Base-by-base conservation (phyloP, 768 basidiomycete genomes). In the Tephrocybe sp. region DNA sequence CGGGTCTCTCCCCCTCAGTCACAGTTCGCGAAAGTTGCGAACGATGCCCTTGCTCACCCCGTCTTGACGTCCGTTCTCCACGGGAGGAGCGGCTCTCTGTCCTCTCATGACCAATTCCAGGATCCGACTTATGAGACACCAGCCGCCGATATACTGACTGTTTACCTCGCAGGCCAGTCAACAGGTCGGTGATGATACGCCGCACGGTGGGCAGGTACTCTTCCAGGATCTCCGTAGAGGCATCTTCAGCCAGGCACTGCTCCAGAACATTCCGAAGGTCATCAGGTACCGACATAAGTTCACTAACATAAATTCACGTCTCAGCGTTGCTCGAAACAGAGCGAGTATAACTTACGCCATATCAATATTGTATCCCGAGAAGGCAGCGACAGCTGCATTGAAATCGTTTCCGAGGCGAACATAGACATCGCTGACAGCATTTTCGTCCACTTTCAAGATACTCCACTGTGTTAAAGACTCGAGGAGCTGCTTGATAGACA, bases 371-470 rank as follows among this genome's bases (percentile, higher is more conserved):
- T 86, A 92, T 11, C 79, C 73, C 2, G 80, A 79, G 64, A 99
- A 99, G 1, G 94, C 92, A 45, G 87, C 82, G 31, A 95, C 91
- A 9, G 94, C 94, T 13, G 83, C 81, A 63, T 98, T 98, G 75
- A 99, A 98, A 64, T 97, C 95, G 68, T 98, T 98, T 19, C 97
- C 97, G 19, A 99, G 76, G 47, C 85, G 83, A 46, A 99, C 97
- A 68, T 99, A 99, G 46, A 97, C 90, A 67, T 98, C 92, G 76
- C 94, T 97, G 64, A 99, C 93, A 57, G 89, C 77, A 35, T 68
- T 71, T 64, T 96, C 93, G 49, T 83, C 75, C 59, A 88, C 77
- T 59, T 83, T 77, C 52, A 79, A 68, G 51, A 75, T 75, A 66
- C 89, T 90, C 93, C 93, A 97, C 71, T 80, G 72, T 5, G 89